Base-by-base conservation (phyloP, 2,329 filamentous ascomycete genomes). In the Rhynchosporium secalis region DNA sequence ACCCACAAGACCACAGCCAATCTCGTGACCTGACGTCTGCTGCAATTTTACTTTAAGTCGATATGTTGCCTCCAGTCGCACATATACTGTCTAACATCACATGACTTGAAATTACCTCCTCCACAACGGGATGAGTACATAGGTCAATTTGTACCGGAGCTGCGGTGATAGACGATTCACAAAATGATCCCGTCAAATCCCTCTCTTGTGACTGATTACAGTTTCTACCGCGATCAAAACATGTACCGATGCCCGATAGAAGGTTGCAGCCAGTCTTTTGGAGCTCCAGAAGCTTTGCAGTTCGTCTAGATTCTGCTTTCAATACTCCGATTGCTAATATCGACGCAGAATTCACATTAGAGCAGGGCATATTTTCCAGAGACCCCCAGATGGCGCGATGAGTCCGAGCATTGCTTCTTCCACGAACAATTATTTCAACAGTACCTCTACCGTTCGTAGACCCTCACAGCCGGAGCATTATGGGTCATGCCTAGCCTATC, bases 1-100 rank as follows among this genome's bases (percentile, higher is more conserved):
- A 20, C 20, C 20, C 20, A 20, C 20, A 36, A 5, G 33, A 36
- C 9, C 33, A 1, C 9, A 6, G 33, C n/a, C 3, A 36, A 15
- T 54, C 51, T 13, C 51, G 51, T 54, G 51, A 54, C 51, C 15
- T 54, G 51, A 31, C 51, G 51, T 54, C 40, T 10, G 3, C 8
- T 28, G 8, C 20, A 41, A 41, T 41, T 20, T 41, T 20, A 41
- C 4, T 20, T 1, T 38, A 26, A 33, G 31, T 9, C 29, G 51
- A 28, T 29, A 10, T n/a, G 29, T 7, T 4, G 4, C 29, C 3
- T 13, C 10, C 51, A 41, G 2, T 36, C 8, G 29, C 12, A 8
- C 49, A n/a, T 33, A 28, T 28, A 6, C 6, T 28, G 13, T 29
- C 38, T 40, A 20, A 45, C 0, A 10, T 1, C 33, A 0, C 5